phyloP scores from a whole-genome alignment of 352 stramenopile species.

The Phytopythium delawarense region DNA sequence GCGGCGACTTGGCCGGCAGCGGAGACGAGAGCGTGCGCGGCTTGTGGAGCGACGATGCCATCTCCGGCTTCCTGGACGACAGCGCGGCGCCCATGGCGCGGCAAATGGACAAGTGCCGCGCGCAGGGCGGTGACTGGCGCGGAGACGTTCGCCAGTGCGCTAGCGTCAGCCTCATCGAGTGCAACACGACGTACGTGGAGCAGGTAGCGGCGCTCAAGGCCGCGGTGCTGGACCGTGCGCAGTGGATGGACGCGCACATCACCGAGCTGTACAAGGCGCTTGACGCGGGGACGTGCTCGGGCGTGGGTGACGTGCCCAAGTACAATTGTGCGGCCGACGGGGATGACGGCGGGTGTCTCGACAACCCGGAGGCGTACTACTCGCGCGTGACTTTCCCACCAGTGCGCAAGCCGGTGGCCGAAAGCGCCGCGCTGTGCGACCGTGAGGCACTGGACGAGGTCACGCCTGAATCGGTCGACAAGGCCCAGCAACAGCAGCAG shows the following conservation, averaged over 20 bases:
- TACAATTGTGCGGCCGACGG: constrained; percentile 65
- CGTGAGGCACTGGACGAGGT: constrained; percentile 13
- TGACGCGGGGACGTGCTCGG: constrained; percentile 46
- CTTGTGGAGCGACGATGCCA: constrained; percentile 47
- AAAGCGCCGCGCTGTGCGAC: not conserved
- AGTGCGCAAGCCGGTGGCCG: constrained; percentile 32
- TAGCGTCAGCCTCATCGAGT: constrained; percentile 43
- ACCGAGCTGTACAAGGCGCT: constrained; percentile 63
- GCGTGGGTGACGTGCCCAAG: constrained; percentile 55
- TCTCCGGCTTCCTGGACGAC: constrained; percentile 47
- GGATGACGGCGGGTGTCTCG: constrained; percentile 55
- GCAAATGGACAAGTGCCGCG: constrained; percentile 51
- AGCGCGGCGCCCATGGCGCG: constrained; percentile 36
- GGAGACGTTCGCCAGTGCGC: constrained; percentile 52
- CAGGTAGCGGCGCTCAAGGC: constrained; percentile 37
- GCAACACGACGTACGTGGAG: constrained; percentile 59
- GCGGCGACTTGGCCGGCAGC: constrained; percentile 15
- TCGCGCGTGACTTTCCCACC: constrained; percentile 47
- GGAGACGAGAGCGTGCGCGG: constrained; percentile 15
- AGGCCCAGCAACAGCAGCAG: constrained; percentile 3
- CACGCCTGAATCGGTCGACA: constrained; percentile 3
- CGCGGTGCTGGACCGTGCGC: constrained; percentile 39
- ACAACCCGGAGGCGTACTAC: constrained; percentile 57
- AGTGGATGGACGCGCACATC: constrained; percentile 76
- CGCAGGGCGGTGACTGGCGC: constrained; percentile 32